These are phyloP conservation scores for Cordyceps militaris DNA, from an alignment of 2,329 filamentous ascomycete species.

Conservation along the genomic window DNA sequence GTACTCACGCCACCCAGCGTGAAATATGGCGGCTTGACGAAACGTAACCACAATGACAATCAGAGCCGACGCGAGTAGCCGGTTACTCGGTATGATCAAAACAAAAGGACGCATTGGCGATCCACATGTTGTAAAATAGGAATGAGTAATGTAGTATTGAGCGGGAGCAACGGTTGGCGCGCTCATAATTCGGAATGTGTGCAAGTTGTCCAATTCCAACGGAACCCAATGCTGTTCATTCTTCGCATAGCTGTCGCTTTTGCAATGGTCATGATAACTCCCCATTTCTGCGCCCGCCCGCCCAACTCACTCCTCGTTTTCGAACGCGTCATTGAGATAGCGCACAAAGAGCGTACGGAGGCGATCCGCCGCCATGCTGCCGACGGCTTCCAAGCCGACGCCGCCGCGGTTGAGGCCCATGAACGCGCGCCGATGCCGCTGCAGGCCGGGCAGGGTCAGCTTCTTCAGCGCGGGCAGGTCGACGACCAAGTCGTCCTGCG, in stretches of 20 bases:
- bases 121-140: neutral
- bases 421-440: slow-evolving; percentile 71
- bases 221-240: neutral
- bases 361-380: slow-evolving; percentile 45
- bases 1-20: neutral
- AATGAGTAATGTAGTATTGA: neutral
- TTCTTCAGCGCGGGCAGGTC: slow-evolving; percentile 56
- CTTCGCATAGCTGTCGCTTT: neutral
- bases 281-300: neutral
- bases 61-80: neutral
- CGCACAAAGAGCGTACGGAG: slow-evolving; percentile 58
- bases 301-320: slow-evolving; percentile 43
- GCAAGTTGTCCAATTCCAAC: neutral
- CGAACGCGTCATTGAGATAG: slow-evolving; percentile 60
- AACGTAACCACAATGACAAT: neutral
- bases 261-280: neutral
- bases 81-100: neutral
- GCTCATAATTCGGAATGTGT: neutral
- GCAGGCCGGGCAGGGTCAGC: slow-evolving; percentile 66
- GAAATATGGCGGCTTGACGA: neutral
- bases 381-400: slow-evolving; percentile 51
- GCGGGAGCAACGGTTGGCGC: neutral
- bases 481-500: slow-evolving; percentile 47
- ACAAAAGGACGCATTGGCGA: neutral
- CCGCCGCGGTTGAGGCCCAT: slow-evolving; percentile 67